A percentile compares a stretch with the other conserved stretches of the same genome.
Conservation (phyloP, 2,329 filamentous ascomycete genomes). For the Cladophialophora yegresii region DNA sequence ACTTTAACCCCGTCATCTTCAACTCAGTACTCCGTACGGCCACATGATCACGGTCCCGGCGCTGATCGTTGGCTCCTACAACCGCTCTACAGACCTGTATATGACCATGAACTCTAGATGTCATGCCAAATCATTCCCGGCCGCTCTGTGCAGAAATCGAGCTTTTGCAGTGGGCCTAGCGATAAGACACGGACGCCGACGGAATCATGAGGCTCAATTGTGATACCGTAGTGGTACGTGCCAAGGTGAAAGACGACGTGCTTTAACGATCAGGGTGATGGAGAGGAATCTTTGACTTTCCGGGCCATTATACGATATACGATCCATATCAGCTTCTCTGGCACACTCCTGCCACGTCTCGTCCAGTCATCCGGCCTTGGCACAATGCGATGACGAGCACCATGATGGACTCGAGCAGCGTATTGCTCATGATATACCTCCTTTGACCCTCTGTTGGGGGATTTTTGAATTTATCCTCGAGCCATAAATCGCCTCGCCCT, state of each 20-base stretch:
- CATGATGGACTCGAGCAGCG: not conserved
- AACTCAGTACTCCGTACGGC: not conserved
- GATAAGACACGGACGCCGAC: not conserved
- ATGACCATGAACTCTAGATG: no score
- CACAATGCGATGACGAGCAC: not conserved
- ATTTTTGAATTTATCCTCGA: no score
- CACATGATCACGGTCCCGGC: not conserved
- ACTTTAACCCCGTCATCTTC: not conserved
- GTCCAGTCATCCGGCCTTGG: not conserved
- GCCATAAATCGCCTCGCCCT: no score
- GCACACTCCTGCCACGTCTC: not conserved
- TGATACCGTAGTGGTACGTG: not conserved
- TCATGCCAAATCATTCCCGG: no score
- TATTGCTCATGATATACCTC: no score
- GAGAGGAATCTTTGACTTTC: not conserved
- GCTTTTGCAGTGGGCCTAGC: no score
- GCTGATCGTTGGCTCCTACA: no score
- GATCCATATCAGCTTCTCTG: not conserved
- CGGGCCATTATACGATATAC: no score
- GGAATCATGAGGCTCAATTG: not conserved
- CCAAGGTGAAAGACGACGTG: not conserved
- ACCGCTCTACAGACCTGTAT: no score
- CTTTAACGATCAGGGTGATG: not conserved
- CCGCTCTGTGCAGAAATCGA: no score
- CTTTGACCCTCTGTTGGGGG: no score